Evolutionary conservation across 2,329 filamentous ascomycete species (phyloP), one percentile per base, ranked within the genome.

Genomic region (Pseudogymnoascus sp.): DNA sequence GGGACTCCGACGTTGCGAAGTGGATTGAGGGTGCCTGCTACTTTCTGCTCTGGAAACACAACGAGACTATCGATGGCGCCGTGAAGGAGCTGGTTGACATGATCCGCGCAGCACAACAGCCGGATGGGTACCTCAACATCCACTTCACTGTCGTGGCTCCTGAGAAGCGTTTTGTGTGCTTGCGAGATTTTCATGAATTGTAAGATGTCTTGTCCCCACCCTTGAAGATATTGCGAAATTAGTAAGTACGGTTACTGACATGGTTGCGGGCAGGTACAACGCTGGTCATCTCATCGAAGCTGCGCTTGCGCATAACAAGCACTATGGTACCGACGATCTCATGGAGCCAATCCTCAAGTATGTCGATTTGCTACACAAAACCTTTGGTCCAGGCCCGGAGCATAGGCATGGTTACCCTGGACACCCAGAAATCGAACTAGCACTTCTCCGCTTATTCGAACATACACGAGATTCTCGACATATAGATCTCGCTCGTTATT

Each of bases 11-110:
- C 69, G 71, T 83, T 18, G 83, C 78, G 9, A 87, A 87, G 71
- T 86, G 83, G 82, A 83, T 86, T 60, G 84, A 87, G 71, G 83
- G 80, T 0, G 83, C 83, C 2, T 85, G 82, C 65, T 86, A 87
- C 65, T 80, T 84, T 66, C 72, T 84, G 7, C 69, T 67, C 28
- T 71, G 76, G 49, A 65, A 77, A 12, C 72, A 78, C 16, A 76
- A 82, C 63, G 69, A 71, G 0, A 76, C 80, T 45, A 73, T 85
- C 61, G 78, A 82, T 61, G 71, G 70, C 1, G 82, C 83, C 0
- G 76, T 86, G 0, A 71, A 79, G 31, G 81, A 87, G 62, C 70
- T 87, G n/a, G 83, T 84, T 0, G 74, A 77, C 0, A 86, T 83
- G 79, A 85, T 87, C 9, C 69, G 78, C 6, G 71, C 68, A 1